Base-by-base conservation (phyloP, 345 rosid species). In the Excoecaria agallocha region DNA sequence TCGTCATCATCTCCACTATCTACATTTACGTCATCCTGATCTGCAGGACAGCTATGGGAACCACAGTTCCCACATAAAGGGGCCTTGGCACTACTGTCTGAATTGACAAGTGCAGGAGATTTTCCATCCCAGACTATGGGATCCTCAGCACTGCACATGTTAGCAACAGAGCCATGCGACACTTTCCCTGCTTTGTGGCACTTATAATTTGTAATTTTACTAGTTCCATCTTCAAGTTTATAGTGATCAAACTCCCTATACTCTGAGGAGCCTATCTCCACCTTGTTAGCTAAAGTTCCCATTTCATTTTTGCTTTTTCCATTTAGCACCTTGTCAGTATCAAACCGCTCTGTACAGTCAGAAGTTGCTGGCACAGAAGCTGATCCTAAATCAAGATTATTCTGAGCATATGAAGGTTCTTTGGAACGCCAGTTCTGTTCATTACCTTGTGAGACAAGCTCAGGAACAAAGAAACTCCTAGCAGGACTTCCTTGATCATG, bases 1-100 rank as follows among this genome's bases (percentile, higher is more conserved):
- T 95, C 97, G 66, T 80, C 98, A 89, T 91, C 91, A 89, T 86
- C 98, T 85, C 82, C 87, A 87, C 83, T 77, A 87, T 88, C 91
- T 87, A 88, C 71, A 83, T 84, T 82, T 87, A 87, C 83, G 86
- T 76, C 84, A 84, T 83, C 94, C 86, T 68, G 74, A 69, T 64
- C 77, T 12, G 57, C 81, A 37, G 87, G 85, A 51, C 72, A 81
- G 70, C 73, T 64, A 49, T 37, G 82, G 65, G 84, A 83, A 82
- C 74, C 54, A 39, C 58, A 39, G 39, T 78, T 77, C 85, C 85
- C 77, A 46, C 22, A 69, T 13, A 82, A 72, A 60, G 85, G 80
- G n/a, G 59, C 81, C 84, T 82, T 80, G 41, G 80, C 70, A 60
- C 82, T 85, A 84, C 85, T 84, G 68, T 87, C 85, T 81, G 87